These are phyloP conservation scores for Paraphaeosphaeria sporulosa DNA, from an alignment of 2,329 filamentous ascomycete genomes.

Conservation along the genomic window DNA sequence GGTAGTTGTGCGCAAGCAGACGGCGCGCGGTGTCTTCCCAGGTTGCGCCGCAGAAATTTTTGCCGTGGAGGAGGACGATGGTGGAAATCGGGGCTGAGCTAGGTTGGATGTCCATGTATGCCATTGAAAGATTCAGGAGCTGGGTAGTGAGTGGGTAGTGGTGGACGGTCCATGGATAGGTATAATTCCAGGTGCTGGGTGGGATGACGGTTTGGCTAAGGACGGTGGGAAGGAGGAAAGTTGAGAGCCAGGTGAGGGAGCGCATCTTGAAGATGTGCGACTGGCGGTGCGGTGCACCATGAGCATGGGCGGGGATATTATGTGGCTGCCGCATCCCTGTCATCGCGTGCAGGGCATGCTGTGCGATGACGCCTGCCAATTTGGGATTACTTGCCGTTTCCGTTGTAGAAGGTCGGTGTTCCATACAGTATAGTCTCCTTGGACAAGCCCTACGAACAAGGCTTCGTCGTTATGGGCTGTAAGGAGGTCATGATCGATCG, in stretches of 20 bases:
- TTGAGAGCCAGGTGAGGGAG: not conserved
- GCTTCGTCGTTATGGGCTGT: no score
- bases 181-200: conserved; percentile 1
- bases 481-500: no score
- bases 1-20: not conserved
- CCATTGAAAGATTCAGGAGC: conserved; percentile 6
- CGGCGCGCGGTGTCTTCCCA: conserved; percentile 1
- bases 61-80: conserved; percentile 8
- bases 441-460: no score
- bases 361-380: not conserved
- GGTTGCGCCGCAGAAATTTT: conserved; percentile 7
- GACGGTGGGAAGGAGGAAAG: not conserved
- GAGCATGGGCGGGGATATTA: not conserved
- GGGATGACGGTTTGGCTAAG: not conserved
- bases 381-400: not conserved
- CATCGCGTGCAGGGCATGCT: not conserved
- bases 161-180: conserved; percentile 3
- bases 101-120: conserved; percentile 1
- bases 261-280: not conserved
- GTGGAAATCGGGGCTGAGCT: not conserved
- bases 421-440: no score
- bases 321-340: not conserved
- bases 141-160: not conserved
- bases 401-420: no score
- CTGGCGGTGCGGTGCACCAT: not conserved